Base-by-base conservation (phyloP, 2,329 filamentous ascomycete genomes). In the Neurospora sp. region DNA sequence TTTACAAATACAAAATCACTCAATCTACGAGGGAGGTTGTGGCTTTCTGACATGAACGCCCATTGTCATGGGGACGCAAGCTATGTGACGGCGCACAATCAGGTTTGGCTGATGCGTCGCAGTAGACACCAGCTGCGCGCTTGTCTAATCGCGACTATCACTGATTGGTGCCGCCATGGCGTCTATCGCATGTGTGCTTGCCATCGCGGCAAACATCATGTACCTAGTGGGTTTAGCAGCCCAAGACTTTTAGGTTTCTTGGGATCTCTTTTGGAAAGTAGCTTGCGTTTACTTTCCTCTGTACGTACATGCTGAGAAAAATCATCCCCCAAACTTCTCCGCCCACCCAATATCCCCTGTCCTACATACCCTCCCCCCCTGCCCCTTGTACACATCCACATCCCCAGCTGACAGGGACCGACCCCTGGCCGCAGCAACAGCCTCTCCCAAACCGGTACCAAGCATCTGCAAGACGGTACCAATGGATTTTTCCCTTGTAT, bases 401-500 rank as follows among this genome's bases (percentile, higher is more conserved):
- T 42, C 62, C 23, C 52, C 66, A 71, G 70, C 71, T 72, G 72
- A 71, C 71, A 71, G 70, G 72, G 70, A 67, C 36, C 36, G 19
- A 71, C 66, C 66, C 68, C 40, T 40, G 68, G 68, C 46, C 69
- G 68, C 66, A 70, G 69, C 66, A 70, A 69, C 70, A 73, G 66
- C 73, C 73, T 71, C 73, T 71, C 71, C 68, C 66, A 72, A 71
- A 73, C 70, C 39, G 58, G 69, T 68, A 70, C 72, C 69, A 72
- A 72, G 73, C 73, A 70, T 73, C 73, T 72, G 52, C 28, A 75
- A 74, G 72, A 71, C 40, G 28, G 67, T 67, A 66, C 46, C 71
- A 38, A 66, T 69, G 58, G 67, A 71, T 71, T 70, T 70, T 68
- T 43, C 66, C 66, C 72, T 70, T 73, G 67, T 69, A 71, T 70